Conservation (phyloP, 352 stramenopile species). For the Phytophthora palmivora region DNA sequence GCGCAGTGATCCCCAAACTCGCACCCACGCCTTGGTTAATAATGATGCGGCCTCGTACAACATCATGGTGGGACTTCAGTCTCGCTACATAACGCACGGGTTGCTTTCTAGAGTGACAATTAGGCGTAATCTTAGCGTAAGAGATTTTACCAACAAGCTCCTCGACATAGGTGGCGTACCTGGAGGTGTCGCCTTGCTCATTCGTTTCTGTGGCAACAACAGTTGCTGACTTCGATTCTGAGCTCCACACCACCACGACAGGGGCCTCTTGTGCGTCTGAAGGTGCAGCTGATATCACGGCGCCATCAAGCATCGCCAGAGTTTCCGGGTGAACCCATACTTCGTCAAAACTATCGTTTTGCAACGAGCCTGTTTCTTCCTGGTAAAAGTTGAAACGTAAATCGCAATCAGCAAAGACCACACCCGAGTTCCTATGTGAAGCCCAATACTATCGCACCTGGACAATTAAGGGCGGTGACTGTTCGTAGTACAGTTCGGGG, state of each 20-base stretch:
- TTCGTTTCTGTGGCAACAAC: slow-evolving; percentile 7
- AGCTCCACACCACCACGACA: slow-evolving; percentile 49
- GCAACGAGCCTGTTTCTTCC: slow-evolving; percentile 15
- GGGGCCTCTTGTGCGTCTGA: slow-evolving; percentile 45
- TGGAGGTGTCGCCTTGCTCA: slow-evolving; percentile 13
- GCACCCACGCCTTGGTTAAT: slow-evolving; percentile 38
- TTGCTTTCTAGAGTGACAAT: slow-evolving; percentile 18
- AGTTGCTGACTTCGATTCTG: slow-evolving; percentile 12
- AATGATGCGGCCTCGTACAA: slow-evolving; percentile 44
- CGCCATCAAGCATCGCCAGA: slow-evolving; percentile 65
- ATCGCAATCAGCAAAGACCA: neutral
- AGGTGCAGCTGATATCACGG: slow-evolving; percentile 38
- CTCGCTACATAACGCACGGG: slow-evolving; percentile 39
- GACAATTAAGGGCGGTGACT: slow-evolving; percentile 56
- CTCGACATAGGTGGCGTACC: slow-evolving; percentile 9
- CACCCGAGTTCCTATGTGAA: neutral
- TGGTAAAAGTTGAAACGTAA: slow-evolving; percentile 6
- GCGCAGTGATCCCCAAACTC: slow-evolving; percentile 24
- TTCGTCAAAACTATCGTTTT: slow-evolving; percentile 57
- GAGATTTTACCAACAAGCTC: too few relatives aligned
- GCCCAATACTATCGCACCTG: slow-evolving; percentile 39
- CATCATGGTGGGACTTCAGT: slow-evolving; percentile 49
- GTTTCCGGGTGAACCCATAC: slow-evolving; percentile 75
- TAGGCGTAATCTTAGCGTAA: too few relatives aligned
- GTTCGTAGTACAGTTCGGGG: slow-evolving; percentile 64